Conservation (phyloP, 148 eudicot species). For the Oxyria digyna region DNA sequence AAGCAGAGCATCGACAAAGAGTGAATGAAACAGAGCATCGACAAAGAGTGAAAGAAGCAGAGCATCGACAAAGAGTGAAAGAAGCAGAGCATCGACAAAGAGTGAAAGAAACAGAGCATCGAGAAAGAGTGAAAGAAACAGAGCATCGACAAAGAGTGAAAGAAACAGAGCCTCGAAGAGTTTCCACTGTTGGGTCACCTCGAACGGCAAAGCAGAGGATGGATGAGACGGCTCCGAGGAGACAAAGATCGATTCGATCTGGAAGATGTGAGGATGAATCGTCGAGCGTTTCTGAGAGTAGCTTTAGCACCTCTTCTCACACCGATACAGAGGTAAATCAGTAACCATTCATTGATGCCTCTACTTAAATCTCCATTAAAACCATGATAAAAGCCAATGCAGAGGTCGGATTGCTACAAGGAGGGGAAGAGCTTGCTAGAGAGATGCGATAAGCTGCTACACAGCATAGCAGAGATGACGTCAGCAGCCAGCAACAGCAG, state of each 20-base stretch:
- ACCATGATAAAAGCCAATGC: neutral
- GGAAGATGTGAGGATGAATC: constrained; percentile 42
- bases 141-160: constrained; percentile 31
- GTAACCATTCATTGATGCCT: neutral
- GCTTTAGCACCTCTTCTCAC: constrained; percentile 53
- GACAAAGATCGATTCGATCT: constrained; percentile 20
- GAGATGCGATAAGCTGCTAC: constrained; percentile 68
- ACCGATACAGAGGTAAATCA: constrained; percentile 64
- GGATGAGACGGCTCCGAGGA: constrained; percentile 40
- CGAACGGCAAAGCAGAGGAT: constrained; percentile 26
- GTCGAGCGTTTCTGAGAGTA: constrained; percentile 60
- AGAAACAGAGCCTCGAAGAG: constrained; percentile 18
- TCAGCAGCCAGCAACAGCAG: constrained; percentile 18
- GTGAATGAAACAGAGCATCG: constrained; percentile 15
- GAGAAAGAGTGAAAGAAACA: constrained; percentile 22
- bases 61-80: constrained; percentile 30
- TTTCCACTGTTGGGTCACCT: constrained; percentile 48
- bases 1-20: constrained; percentile 38
- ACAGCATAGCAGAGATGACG: constrained; percentile 73
- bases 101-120: constrained; percentile 35
- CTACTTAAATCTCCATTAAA: neutral
- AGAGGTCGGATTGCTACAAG: constrained; percentile 49
- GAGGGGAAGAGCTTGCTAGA: constrained; percentile 60
- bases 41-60: constrained; percentile 27
- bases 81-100: constrained; percentile 37